Conservation (phyloP, 352 stramenopile species). For the Phytopythium helicoides region DNA sequence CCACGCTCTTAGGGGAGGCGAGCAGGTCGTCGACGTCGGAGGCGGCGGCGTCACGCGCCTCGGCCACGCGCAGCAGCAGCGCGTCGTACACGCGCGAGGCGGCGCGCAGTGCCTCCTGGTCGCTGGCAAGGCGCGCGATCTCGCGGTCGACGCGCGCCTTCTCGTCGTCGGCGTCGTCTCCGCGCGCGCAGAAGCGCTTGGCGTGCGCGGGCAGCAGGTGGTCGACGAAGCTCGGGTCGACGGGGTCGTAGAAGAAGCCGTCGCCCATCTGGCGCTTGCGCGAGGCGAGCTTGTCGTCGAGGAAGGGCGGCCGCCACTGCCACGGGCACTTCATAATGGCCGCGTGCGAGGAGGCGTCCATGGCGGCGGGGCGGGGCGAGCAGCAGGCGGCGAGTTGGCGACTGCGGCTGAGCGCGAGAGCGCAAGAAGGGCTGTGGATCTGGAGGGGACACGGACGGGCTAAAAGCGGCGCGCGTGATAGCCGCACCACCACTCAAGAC, state of each 20-base stretch:
- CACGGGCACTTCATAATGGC: slow-evolving; percentile 88
- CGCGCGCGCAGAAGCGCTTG: slow-evolving; percentile 73
- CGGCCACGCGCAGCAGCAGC: slow-evolving; percentile 18
- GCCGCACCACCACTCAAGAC: too few relatives aligned
- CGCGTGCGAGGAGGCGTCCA: slow-evolving; percentile 60
- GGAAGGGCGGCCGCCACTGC: slow-evolving; percentile 84
- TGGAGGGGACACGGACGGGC: too few relatives aligned
- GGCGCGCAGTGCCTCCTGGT: slow-evolving; percentile 50
- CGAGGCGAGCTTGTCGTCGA: slow-evolving; percentile 79
- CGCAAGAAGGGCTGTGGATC: too few relatives aligned
- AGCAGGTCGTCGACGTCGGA: slow-evolving; percentile 53
- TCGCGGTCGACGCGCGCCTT: slow-evolving; percentile 81
- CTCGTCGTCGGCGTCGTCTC: slow-evolving; percentile 69
- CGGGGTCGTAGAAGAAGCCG: slow-evolving; percentile 81
- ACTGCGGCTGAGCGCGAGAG: too few relatives aligned
- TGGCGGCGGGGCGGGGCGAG: slow-evolving; percentile 43
- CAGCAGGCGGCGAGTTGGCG: too few relatives aligned
- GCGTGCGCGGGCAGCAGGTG: slow-evolving; percentile 74
- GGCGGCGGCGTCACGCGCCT: slow-evolving; percentile 51
- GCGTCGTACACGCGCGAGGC: slow-evolving; percentile 33
- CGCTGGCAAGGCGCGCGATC: slow-evolving; percentile 77
- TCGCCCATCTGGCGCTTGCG: slow-evolving; percentile 85
- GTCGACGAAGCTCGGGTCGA: slow-evolving; percentile 84
- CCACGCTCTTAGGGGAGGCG: slow-evolving; percentile 63
- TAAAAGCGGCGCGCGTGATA: too few relatives aligned